Evolutionary conservation across 768 basidiomycete genomes (phyloP), one percentile per base, ranked within the genome.

Genomic region (Rhizopogon vulgaris): DNA sequence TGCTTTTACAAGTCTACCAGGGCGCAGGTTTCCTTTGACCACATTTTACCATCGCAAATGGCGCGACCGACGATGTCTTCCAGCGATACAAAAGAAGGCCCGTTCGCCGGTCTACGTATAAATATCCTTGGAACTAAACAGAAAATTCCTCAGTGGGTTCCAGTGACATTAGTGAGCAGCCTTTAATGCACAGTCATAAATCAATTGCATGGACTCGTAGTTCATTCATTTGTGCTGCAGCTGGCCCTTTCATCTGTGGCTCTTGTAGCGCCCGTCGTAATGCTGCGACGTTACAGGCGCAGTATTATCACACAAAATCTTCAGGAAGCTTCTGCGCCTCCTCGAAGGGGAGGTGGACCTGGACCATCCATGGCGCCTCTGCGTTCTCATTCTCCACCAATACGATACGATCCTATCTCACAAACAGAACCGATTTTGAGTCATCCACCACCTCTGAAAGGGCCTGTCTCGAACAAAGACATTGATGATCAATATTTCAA

Each of bases 401-500:
- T 37, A 49, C 15, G 27, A 25, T n/a, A 17, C 22, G 40, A 22
- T 9, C 48, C 24, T 25, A 14, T 17, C 5, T 14, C 12, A 17
- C 24, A 37, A 28, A 11, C 24, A 36, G 8, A 28, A 18, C 17
- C 27, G 27, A 45, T 45, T 18, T 6, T 6, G 10, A 17, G 36
- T 6, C 39, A 36, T 7, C 25, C 43, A 3, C 37, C 38, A 3
- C 34, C 43, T 11, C 6, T 45, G 0, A n/a, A 52, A 25, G 11
- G 34, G 5, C 24, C 39, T 1, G 17, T 28, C n/a, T 43, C 52
- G 9, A 47, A 37, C 11, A 42, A 22, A 45, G 48, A 38, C 1
- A 15, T 2, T 12, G 45, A 38, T 30, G 60, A 58, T 5, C 72
- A 73, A 52, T 63, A 69, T 36, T 76, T 77, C 58, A 79, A 78